Evolutionary conservation across 352 stramenopile species (phyloP), one percentile per base, ranked within the genome.

Genomic region (Phytophthora sp.): DNA sequence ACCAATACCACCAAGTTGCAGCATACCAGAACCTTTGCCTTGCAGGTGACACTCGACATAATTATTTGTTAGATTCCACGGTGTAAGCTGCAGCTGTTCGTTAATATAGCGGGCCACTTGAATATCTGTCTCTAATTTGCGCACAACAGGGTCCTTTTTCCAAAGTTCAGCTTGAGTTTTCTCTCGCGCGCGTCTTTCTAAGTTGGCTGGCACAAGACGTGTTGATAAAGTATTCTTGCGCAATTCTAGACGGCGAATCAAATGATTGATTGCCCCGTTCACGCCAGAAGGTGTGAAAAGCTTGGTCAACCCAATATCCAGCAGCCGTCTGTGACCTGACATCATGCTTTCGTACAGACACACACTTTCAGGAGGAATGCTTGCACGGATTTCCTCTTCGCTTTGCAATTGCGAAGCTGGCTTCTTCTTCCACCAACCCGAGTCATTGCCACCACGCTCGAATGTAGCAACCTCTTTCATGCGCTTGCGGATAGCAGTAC

Each of bases 301-400:
- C 55, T 93, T 95, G 12, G 84, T 92, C 20, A 95, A 35, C 13
- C 84, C 87, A 53, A 89, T 90, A 65, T 95, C 87, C 27, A 94
- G 52, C 5, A 95, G 71, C 13, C 82, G 74, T 17, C 85, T 66
- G 50, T 95, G 84, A n/a, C 87, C 87, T 24, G 84, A 84, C 87
- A 95, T 95, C 84, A 93, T 93, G 31, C 82, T 94, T 61, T 95
- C 87, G 56, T 95, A 92, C 23, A 95, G 69, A 52, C 87, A 95
- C 13, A 95, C 87, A 20, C 78, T 88, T 55, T 95, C 87, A 12
- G 87, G 87, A 2, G 79, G 77, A 43, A 95, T 88, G 37, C 69
- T 91, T 2, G 79, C 79, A 17, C 80, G 77, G 37, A 92, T 89
- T 38, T 91, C 87, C 44, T 95, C 87, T 45, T 92, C 83, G 43